Evolutionary conservation across 352 stramenopile species (phyloP), one percentile per base, ranked within the genome.

Genomic region (Globisporangium rhizosaccharum): DNA sequence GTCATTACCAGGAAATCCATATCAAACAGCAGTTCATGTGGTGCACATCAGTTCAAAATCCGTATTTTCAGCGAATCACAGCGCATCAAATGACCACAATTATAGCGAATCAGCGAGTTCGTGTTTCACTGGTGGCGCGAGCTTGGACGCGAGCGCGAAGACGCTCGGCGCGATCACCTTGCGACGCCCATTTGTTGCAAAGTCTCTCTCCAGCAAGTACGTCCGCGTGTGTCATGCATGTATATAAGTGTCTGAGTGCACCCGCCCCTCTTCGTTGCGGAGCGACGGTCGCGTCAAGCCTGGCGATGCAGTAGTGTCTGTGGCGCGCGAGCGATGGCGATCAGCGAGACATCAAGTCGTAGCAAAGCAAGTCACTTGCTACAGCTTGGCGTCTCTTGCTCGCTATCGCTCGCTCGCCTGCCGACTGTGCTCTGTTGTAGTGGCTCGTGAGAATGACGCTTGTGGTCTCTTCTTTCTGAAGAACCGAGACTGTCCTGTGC

Each of bases 401-500:
- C 49, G 17, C 17, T 25, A 33, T 39, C 56, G 20, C 44, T 36
- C 18, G 7, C 14, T 15, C 17, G 25, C 37, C 33, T 52, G 15
- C 28, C 52, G 56, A 71, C 68, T 57, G 46, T 51, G 44, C 18
- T 47, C 41, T 62, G 44, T 53, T 36, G 45, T 65, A 49, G 42
- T 30, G 44, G 51, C 46, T 67, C 54, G 39, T 64, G 53, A 71
- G 65, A 76, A 72, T 75, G 73, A 87, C 79, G 78, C 85, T 74
- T 45, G 81, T 49, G 18, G 44, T 78, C 70, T 90, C 76, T 71
- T 82, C 75, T 79, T 50, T 72, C 63, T 81, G 75, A 75, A 94
- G 86, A 89, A 94, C 82, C 82, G 85, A 94, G 82, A 94, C 82
- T 92, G 82, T 94, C 82, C 82, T 94, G 85, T 82, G 73, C 70